A percentile compares a stretch with the other conserved stretches of the same genome.
These are phyloP conservation scores for Fusarium mundagurra DNA, from an alignment of 2,329 filamentous ascomycete genomes.

Conservation along the genomic window DNA sequence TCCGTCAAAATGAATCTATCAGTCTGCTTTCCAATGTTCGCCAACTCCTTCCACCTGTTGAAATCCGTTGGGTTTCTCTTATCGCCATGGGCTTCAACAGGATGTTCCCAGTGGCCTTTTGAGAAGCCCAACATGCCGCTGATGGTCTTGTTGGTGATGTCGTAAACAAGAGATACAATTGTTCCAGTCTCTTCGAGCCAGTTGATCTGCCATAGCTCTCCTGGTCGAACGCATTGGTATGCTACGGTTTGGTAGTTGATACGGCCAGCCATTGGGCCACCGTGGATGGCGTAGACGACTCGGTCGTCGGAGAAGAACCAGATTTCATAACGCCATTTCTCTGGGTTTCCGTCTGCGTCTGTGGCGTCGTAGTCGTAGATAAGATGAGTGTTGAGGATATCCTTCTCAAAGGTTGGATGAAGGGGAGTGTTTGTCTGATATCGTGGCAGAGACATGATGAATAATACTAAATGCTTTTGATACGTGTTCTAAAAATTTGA, in stretches of 20 bases:
- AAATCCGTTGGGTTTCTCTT: constrained; percentile 63
- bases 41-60: constrained; percentile 60
- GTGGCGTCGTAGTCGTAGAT: constrained; percentile 66
- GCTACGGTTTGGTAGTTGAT: constrained; percentile 63
- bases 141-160: constrained; percentile 59
- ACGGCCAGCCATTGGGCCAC: constrained; percentile 66
- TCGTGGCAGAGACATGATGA: constrained; percentile 33
- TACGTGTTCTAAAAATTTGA: not conserved
- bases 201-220: constrained; percentile 68
- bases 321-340: constrained; percentile 70
- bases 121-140: constrained; percentile 64
- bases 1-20: constrained; percentile 63
- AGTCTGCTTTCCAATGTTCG: constrained; percentile 58
- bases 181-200: constrained; percentile 71
- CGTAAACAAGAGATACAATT: constrained; percentile 64
- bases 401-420: constrained; percentile 51
- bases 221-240: constrained; percentile 66
- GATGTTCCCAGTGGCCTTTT: constrained; percentile 64
- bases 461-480: not conserved
- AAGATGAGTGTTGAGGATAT: constrained; percentile 63
- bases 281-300: constrained; percentile 68
- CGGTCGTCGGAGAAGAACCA: constrained; percentile 67
- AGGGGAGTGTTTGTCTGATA: constrained; percentile 42
- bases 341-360: constrained; percentile 57
- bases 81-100: constrained; percentile 62